phyloP scores from a whole-genome alignment of 805 yeast species.

The Tetrapisispora nanseiensis region DNA sequence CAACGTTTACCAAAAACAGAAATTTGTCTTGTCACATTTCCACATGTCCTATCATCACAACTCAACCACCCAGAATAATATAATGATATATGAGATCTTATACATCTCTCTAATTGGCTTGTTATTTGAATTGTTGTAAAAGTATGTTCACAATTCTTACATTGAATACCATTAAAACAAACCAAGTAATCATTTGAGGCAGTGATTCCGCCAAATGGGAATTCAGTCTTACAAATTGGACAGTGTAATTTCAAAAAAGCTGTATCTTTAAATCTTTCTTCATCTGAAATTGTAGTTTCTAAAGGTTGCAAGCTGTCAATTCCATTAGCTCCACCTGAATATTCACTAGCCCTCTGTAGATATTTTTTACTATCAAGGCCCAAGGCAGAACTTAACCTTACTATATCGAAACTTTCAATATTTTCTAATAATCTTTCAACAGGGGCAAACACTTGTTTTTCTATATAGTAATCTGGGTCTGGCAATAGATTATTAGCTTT shows the following conservation, averaged over 20 bases:
- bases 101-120: slow-evolving; percentile 63
- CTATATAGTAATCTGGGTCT: slow-evolving; percentile 72
- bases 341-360: slow-evolving; percentile 30
- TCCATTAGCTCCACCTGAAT: slow-evolving; percentile 19
- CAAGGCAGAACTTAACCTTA: slow-evolving; percentile 63
- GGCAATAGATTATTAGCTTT: slow-evolving; percentile 46
- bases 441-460: slow-evolving; percentile 84
- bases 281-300: slow-evolving; percentile 71
- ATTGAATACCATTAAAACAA: slow-evolving; percentile 60
- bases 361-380: slow-evolving; percentile 69
- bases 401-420: slow-evolving; percentile 78
- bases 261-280: slow-evolving; percentile 68
- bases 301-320: slow-evolving; percentile 52
- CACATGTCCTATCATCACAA: slow-evolving; percentile 84
- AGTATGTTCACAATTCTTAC: slow-evolving; percentile 47
- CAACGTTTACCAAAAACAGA: slow-evolving; percentile 86
- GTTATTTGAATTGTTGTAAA: slow-evolving; percentile 49
- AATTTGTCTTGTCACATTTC: slow-evolving; percentile 68
- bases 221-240: slow-evolving; percentile 43
- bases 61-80: slow-evolving; percentile 82
- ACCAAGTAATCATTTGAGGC: slow-evolving; percentile 52
- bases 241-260: slow-evolving; percentile 50
- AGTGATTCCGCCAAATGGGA: slow-evolving; percentile 67
- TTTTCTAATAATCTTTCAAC: slow-evolving; percentile 77
- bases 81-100: slow-evolving; percentile 57